A percentile compares a stretch with the other conserved stretches of the same genome.
Evolutionary conservation across 371 early-diverging fungal genomes (phyloP).

Genomic region (Apophysomyces variabilis): DNA sequence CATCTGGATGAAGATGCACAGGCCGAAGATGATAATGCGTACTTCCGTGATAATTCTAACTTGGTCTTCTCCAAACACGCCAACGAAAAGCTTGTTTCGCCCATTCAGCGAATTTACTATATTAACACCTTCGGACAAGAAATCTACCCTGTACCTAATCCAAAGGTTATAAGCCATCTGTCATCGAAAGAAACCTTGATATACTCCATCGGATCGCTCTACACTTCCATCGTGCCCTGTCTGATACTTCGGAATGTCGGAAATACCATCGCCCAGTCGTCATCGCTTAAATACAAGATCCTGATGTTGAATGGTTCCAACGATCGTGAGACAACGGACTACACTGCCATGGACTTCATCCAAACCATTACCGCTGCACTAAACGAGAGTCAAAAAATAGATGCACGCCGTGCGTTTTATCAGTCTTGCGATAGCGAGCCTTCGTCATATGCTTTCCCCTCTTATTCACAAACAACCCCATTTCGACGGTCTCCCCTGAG

Average conservation of each 20-base stretch:
- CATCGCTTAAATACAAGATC: constrained; percentile 56
- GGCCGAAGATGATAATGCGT: background rate
- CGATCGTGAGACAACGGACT: constrained; percentile 67
- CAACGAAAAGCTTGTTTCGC: constrained; percentile 36
- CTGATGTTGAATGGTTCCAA: constrained; percentile 65
- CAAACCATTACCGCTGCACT: constrained; percentile 61
- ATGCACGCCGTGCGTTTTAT: constrained; percentile 31
- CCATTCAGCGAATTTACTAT: constrained; percentile 65
- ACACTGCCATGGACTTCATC: constrained; percentile 69
- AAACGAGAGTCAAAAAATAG: constrained; percentile 50
- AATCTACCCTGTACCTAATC: constrained; percentile 60
- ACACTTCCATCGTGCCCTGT: constrained; percentile 67
- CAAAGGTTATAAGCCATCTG: constrained; percentile 50
- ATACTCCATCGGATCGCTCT: constrained; percentile 68
- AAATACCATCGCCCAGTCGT: constrained; percentile 52
- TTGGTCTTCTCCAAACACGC: constrained; percentile 48
- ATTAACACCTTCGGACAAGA: constrained; percentile 61
- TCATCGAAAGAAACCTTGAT: constrained; percentile 53
- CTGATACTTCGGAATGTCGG: constrained; percentile 64
- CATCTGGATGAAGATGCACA: constrained; percentile 25
- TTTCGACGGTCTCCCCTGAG: constrained; percentile 6
- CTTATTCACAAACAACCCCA: background rate
- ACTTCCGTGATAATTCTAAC: constrained; percentile 26
- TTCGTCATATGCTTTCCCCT: constrained; percentile 9
- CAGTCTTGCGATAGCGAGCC: constrained; percentile 28